These are phyloP conservation scores for Tuber microsphaerosporum DNA, from an alignment of 495 filamentous ascomycete species.

Conservation along the genomic window DNA sequence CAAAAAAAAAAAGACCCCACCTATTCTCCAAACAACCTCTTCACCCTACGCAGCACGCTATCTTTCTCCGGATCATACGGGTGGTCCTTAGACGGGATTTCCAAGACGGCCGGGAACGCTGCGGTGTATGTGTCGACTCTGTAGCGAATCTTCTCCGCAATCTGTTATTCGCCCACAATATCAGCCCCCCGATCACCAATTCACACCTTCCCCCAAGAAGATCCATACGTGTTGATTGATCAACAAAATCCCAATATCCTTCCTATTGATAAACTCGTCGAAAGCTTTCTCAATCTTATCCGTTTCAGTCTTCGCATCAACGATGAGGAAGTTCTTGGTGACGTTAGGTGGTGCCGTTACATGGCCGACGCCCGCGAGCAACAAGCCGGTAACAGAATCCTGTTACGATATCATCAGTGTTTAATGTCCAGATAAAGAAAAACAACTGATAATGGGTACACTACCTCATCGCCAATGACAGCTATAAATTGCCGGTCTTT, in stretches of 20 bases:
- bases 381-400: slow-evolving; percentile 90
- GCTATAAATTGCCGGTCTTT: slow-evolving; percentile 94
- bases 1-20: neutral
- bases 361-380: slow-evolving; percentile 89
- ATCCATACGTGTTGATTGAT: slow-evolving; percentile 92
- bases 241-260: slow-evolving; percentile 90
- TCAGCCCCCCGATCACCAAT: neutral
- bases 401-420: slow-evolving; percentile 36
- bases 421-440: neutral
- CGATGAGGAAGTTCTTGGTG: slow-evolving; percentile 95
- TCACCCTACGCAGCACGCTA: slow-evolving; percentile 85
- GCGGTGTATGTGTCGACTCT: slow-evolving; percentile 65
- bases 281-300: slow-evolving; percentile 86
- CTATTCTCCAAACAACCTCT: slow-evolving; percentile 86
- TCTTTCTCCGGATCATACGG: slow-evolving; percentile 99
- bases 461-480: slow-evolving; percentile 94
- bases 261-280: slow-evolving; percentile 74
- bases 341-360: slow-evolving; percentile 72
- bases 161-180: slow-evolving; percentile 46
- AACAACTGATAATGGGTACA: slow-evolving; percentile 7
- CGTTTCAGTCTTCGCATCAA: slow-evolving; percentile 84
- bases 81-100: slow-evolving; percentile 98
- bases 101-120: slow-evolving; percentile 71
- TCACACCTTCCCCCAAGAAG: neutral
- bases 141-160: slow-evolving; percentile 88